A percentile compares a stretch with the other conserved stretches of the same genome.
These are phyloP conservation scores for Claviceps sp. DNA, from an alignment of 2,329 filamentous ascomycete genomes.

Conservation along the genomic window DNA sequence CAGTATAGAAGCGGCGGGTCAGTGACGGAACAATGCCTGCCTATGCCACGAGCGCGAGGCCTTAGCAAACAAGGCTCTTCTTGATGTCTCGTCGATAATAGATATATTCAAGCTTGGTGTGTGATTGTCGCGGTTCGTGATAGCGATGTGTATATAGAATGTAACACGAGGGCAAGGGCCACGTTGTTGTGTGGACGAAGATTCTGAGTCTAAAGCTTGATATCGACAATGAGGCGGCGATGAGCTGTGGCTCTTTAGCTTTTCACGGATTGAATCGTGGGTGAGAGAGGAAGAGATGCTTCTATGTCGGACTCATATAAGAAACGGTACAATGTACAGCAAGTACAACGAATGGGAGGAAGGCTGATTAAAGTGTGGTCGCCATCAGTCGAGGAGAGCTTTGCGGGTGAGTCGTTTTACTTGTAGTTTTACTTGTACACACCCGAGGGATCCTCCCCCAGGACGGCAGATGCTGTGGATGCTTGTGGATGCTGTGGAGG, in stretches of 20 bases:
- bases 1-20: not conserved
- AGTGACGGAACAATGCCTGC: not conserved
- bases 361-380: constrained; percentile 2
- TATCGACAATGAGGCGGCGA: constrained; percentile 1
- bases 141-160: not conserved
- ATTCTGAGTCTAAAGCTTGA: not conserved
- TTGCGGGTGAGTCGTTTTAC: constrained; percentile 32
- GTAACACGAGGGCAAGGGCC: not conserved
- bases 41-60: not conserved
- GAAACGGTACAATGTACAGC: not conserved
- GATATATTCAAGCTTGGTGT: too few species aligned
- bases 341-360: not conserved
- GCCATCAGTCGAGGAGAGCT: constrained; percentile 12
- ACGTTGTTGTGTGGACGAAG: not conserved
- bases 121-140: not conserved
- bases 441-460: constrained; percentile 19
- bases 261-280: constrained; percentile 3
- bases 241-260: constrained; percentile 1
- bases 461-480: constrained; percentile 28
- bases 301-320: constrained; percentile 3
- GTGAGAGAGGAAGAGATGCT: not conserved
- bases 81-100: not conserved
- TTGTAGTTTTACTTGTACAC: constrained; percentile 34
- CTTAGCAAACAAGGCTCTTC: not conserved
- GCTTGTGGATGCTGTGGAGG: constrained; percentile 19